Base-by-base conservation (phyloP, 2,329 filamentous ascomycete species). In the Byssothecium circinans region DNA sequence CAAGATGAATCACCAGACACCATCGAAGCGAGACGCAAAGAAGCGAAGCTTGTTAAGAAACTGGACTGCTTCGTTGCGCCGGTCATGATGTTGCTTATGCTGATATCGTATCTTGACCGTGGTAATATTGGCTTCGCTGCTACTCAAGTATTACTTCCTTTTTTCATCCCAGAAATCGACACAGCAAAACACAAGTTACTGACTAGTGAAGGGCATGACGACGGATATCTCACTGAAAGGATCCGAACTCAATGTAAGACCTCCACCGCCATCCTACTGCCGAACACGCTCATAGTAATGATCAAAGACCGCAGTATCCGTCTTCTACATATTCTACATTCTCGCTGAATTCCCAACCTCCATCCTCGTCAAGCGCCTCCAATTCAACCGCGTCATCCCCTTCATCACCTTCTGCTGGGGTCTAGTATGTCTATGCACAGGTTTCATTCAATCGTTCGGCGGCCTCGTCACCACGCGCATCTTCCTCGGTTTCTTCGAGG, bases 261-360 rank as follows among this genome's bases (percentile, higher is more conserved):
- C 14, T 8, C 12, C 11, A 17, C n/a, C 5, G 12, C 14, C 29
- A 12, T 12, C 5, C 4, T 14, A 12, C 10, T 30, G 18, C 29
- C 44, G 29, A 17, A n/a, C 47, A 14, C 38, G 14, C 19, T 3
- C 22, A 29, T 34, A 14, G 37, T 39, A 25, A 41, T 23, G 35
- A 29, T 22, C 3, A 8, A 40, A 66, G 63, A 67, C 65, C 34
- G 59, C 67, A 0, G 64, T 69, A 0, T 69, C 65, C 1, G 62
- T 69, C 0, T 69, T 69, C 30, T 69, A 69, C 51, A 67, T 68
- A 38, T 66, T 68, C 41, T 68, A 69, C 37, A 68, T 69, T 35
- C 50, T 68, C 5, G 67, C 67, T 3, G 64, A 69, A 47, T 68
- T 69, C 23, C 64, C 65, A 1, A 67, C 65, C 0, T 68, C 67